Percentiles rank a stretch among this genome's conserved stretches.
phyloP scores from a whole-genome alignment of 257 asterid genomes.

The Lantana camara region DNA sequence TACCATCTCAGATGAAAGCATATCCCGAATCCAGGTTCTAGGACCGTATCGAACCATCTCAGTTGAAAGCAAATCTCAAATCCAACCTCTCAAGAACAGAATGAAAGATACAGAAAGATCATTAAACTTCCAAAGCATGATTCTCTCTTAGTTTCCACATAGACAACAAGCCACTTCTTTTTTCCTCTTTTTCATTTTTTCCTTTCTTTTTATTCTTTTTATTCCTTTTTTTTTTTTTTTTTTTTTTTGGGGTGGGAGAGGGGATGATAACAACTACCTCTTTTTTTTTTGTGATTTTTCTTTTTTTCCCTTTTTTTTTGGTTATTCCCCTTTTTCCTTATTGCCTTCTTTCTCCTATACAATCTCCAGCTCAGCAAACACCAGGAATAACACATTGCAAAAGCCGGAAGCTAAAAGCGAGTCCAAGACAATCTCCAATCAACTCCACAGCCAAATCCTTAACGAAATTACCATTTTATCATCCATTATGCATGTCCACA shows the following conservation, averaged over 20 bases:
- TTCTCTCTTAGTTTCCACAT: background rate
- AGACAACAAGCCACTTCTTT: background rate
- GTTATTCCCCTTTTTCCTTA: background rate
- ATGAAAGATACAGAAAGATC: background rate
- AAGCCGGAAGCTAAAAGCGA: background rate
- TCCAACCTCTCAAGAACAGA: background rate
- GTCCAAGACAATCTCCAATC: constrained; percentile 14
- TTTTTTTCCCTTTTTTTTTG: background rate
- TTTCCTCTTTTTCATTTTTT: background rate
- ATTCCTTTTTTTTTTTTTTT: background rate
- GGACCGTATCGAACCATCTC: background rate
- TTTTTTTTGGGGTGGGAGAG: background rate
- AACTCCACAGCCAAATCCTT: background rate
- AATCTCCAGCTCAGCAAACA: constrained; percentile 1
- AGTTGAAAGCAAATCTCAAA: background rate
- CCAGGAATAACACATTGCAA: background rate
- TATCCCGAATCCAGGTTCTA: background rate
- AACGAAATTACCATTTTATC: background rate
- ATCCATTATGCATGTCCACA: constrained; percentile 17
- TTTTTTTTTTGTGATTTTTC: background rate
- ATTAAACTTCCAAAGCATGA: constrained; percentile 2
- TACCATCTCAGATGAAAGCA: background rate
- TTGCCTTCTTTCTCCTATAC: background rate
- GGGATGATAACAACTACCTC: background rate
- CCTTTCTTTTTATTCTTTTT: background rate